Conservation (phyloP, 2,329 filamentous ascomycete species). For the Chrysoporthe deuterocubensis region DNA sequence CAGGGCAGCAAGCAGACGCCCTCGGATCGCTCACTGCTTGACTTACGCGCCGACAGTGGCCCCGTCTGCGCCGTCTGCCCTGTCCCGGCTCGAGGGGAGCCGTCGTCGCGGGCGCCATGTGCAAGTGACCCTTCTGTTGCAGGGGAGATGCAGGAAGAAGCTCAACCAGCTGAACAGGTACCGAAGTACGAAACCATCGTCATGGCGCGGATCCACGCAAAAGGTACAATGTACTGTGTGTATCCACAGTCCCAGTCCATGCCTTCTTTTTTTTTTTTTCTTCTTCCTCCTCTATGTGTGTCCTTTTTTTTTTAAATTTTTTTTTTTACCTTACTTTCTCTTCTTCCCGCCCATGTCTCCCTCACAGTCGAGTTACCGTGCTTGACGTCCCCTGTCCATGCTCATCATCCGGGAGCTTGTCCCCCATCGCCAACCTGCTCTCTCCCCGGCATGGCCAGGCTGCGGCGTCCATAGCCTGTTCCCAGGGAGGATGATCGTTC, state of each 20-base stretch:
- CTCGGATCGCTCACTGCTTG: slow-evolving; percentile 15
- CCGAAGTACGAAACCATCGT: slow-evolving; percentile 22
- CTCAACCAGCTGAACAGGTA: slow-evolving; percentile 14
- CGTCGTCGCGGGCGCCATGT: slow-evolving; percentile 8
- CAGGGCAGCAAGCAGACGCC: slow-evolving; percentile 25
- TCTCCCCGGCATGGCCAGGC: slow-evolving; percentile 27
- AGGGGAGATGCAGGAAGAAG: slow-evolving; percentile 16
- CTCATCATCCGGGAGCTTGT: slow-evolving; percentile 27
- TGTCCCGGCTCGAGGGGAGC: not conserved
- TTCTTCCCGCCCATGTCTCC: slow-evolving; percentile 11
- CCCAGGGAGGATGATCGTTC: slow-evolving; percentile 30
- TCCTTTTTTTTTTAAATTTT: not conserved
- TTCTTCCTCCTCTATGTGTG: not conserved
- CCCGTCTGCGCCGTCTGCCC: not conserved
- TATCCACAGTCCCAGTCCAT: slow-evolving; percentile 27
- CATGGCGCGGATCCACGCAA: slow-evolving; percentile 24
- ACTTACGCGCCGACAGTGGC: slow-evolving; percentile 11
- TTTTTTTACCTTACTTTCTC: slow-evolving; percentile 11
- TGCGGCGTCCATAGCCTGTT: slow-evolving; percentile 28
- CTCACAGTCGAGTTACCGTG: slow-evolving; percentile 29
- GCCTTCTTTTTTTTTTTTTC: slow-evolving; percentile 19
- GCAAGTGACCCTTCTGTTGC: slow-evolving; percentile 1
- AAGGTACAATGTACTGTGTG: not conserved
- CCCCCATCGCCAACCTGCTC: slow-evolving; percentile 29
- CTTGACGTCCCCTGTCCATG: slow-evolving; percentile 27